Evolutionary conservation across 257 asterid species (phyloP), one percentile per base, ranked within the genome.

Genomic region (Solanum piurae): DNA sequence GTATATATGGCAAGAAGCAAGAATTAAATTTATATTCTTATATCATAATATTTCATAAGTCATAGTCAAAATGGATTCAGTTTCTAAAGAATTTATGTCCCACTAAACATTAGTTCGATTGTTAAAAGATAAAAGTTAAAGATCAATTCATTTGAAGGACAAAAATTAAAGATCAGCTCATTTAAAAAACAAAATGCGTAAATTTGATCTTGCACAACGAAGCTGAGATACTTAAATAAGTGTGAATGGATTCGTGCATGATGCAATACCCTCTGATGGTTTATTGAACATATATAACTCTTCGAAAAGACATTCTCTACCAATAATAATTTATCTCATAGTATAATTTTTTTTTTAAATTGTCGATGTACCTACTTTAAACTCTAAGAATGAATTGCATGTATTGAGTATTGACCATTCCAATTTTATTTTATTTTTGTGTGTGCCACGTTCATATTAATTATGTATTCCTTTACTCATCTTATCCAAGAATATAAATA

Each of bases 61-160:
- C 13, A 27, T 25, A 1, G 0, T 3, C 9, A 0, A 5, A 10
- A 12, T 66, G 34, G 31, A 7, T 13, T 27, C 0, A 68, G 0
- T 6, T 68, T 25, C 9, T 12, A 13, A 27, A 66, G 72, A 66
- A 66, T 8, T 12, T 25, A 66, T 12, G 2, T 1, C 4, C 2
- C 9, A 0, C 20, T 68, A 68, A 25, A 3, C 36, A 12, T 68
- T 27, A 27, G 74, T 27, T 68, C 0, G 20, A 27, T 68, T 68
- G 5, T 21, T 68, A 27, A 27, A 68, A 25, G 9, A 0, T 1
- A 12, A 68, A 66, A 68, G 7, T 27, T 25, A 12, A 68, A 68
- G 5, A 27, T 12, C 36, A n/a, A 62, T 62, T 3, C 3, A 62
- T 5, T n/a, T 62, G 71, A 62, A 62, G 2, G 71, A 62, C 3